Conservation (phyloP, 2,329 filamentous ascomycete species). For the Leptographium procerum region DNA sequence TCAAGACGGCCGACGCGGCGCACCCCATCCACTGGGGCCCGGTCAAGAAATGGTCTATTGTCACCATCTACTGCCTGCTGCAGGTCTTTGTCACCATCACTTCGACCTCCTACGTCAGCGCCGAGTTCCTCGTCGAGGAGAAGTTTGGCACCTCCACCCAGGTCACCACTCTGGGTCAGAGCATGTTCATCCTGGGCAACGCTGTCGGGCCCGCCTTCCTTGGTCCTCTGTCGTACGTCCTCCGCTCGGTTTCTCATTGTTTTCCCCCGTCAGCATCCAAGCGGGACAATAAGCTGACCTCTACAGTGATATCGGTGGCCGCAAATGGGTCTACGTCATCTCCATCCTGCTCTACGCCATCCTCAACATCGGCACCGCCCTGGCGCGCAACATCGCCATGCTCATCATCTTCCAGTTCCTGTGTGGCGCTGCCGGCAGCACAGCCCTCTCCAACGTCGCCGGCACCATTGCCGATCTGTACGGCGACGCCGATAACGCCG, state of each 20-base stretch:
- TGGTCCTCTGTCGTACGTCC: constrained; percentile 3
- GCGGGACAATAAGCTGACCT: not conserved
- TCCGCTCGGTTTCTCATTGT: not conserved
- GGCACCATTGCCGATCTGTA: constrained; percentile 7
- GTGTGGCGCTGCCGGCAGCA: constrained; percentile 5
- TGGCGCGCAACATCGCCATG: constrained; percentile 6
- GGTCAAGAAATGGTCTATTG: constrained; percentile 4
- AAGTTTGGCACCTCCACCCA: constrained; percentile 4
- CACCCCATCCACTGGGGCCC: constrained; percentile 5
- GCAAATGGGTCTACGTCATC: constrained; percentile 6
- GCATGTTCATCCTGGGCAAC: constrained; percentile 7
- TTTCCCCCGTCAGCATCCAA: not conserved
- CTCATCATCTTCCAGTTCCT: constrained; percentile 9
- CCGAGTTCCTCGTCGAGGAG: constrained; percentile 6
- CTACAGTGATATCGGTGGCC: constrained; percentile 3
- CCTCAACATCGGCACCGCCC: constrained; percentile 7
- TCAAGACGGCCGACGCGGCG: not conserved
- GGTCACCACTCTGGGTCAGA: constrained; percentile 5
- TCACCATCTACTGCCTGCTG: constrained; percentile 5
- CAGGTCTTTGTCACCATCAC: constrained; percentile 6
- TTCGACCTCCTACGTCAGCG: constrained; percentile 6
- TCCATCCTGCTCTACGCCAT: constrained; percentile 5
- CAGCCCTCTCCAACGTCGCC: constrained; percentile 5
- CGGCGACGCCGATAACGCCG: constrained; percentile 5
- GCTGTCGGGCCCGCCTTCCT: constrained; percentile 6